Evolutionary conservation across 2,329 filamentous ascomycete genomes (phyloP).

Genomic region (Phoma herbarum): DNA sequence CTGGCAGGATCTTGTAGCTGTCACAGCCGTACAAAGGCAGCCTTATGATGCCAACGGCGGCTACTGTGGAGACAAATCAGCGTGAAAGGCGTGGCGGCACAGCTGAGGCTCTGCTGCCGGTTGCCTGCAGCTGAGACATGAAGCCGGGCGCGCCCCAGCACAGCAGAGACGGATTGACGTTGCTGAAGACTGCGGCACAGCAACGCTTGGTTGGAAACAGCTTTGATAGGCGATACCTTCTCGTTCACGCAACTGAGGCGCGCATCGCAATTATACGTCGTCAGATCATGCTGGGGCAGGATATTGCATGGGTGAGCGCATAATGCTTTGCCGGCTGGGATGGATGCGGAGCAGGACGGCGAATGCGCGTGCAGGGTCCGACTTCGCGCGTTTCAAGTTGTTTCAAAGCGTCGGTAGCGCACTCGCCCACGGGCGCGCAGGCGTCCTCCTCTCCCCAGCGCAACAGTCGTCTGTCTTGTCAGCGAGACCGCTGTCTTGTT

Average conservation of each 20-base stretch:
- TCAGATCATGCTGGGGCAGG: constrained; percentile 4
- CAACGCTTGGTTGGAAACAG: neutral
- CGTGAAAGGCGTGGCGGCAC: neutral
- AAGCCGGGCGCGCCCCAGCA: neutral
- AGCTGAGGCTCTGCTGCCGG: constrained; percentile 17
- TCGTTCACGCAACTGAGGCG: constrained; percentile 5
- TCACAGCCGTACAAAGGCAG: constrained; percentile 6
- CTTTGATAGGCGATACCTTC: neutral
- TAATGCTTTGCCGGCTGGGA: neutral
- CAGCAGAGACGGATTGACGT: neutral
- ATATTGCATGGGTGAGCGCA: constrained; percentile 7
- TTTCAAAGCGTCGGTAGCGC: constrained; percentile 12
- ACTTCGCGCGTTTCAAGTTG: constrained; percentile 8
- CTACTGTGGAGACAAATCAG: constrained; percentile 1
- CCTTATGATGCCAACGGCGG: constrained; percentile 5
- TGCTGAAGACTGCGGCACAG: neutral
- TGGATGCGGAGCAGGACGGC: constrained; percentile 1
- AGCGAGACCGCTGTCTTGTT: constrained; percentile 15
- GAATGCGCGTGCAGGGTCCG: constrained; percentile 10
- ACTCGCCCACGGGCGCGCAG: constrained; percentile 13
- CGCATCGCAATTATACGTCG: constrained; percentile 14
- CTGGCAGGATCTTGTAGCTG: neutral
- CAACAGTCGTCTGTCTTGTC: constrained; percentile 14
- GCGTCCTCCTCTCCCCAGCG: constrained; percentile 13
- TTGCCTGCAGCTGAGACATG: constrained; percentile 14